These are phyloP conservation scores for Metschnikowia orientalis DNA, from an alignment of 805 yeast genomes.

Conservation along the genomic window DNA sequence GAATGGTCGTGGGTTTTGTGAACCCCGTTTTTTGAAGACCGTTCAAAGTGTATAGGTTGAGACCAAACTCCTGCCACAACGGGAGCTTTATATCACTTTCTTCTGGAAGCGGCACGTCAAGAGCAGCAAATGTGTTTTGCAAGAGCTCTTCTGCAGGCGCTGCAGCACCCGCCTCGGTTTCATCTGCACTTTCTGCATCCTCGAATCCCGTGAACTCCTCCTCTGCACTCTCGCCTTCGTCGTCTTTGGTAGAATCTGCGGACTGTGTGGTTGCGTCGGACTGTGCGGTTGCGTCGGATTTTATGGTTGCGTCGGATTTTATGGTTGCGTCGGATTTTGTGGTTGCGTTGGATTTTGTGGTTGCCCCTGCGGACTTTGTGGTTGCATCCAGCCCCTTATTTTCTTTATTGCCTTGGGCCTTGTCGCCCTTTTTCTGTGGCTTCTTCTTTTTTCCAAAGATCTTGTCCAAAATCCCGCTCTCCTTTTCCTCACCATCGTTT, in stretches of 20 bases:
- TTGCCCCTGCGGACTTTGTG: too few relatives aligned
- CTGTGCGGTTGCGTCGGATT: constrained; percentile 7
- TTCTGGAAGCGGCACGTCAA: constrained; percentile 24
- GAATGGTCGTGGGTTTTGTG: constrained; percentile 78
- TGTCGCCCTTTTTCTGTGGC: constrained; percentile 10
- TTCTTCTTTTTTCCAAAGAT: constrained; percentile 20
- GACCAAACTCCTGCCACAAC: constrained; percentile 48
- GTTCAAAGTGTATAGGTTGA: constrained; percentile 54
- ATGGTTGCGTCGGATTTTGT: too few relatives aligned
- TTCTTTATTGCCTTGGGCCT: background rate
- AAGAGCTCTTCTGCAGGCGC: constrained; percentile 19
- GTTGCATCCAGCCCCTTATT: too few relatives aligned
- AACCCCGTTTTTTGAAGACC: constrained; percentile 61
- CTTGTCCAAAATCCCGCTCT: constrained; percentile 14
- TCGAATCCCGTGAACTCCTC: constrained; percentile 28
- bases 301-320: background rate
- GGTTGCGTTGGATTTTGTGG: constrained; percentile 4
- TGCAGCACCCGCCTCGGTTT: constrained; percentile 4
- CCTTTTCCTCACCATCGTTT: constrained; percentile 29
- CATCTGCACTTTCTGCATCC: constrained; percentile 11
- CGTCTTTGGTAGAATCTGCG: too few relatives aligned
- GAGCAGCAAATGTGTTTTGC: constrained; percentile 28
- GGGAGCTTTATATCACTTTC: constrained; percentile 48
- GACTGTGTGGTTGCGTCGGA: too few relatives aligned
- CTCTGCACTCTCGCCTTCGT: constrained; percentile 20